phyloP scores from a whole-genome alignment of 306 rosid species.

The Ammopiptanthus mongolicus region DNA sequence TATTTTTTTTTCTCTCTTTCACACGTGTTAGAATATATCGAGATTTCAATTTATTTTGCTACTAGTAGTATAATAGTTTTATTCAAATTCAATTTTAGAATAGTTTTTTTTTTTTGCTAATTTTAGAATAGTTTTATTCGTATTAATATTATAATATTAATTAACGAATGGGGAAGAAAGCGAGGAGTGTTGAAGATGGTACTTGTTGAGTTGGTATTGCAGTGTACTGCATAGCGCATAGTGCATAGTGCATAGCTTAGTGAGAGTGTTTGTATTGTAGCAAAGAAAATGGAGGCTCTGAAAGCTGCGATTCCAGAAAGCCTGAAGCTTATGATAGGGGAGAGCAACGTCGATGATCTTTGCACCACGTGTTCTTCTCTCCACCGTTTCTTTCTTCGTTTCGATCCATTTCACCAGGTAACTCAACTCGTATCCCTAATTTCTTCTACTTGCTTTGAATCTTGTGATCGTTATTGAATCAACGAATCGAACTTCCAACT shows the following conservation, averaged over 20 bases:
- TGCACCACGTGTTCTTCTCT: constrained; percentile 48
- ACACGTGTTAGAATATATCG: too few relatives aligned
- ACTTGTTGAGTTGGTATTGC: too few relatives aligned
- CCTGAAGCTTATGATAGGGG: constrained; percentile 40
- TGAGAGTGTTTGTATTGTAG: neutral
- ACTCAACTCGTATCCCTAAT: neutral
- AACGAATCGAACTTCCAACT: neutral
- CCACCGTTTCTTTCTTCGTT: constrained; percentile 46
- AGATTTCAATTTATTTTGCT: too few relatives aligned
- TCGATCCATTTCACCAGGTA: constrained; percentile 64
- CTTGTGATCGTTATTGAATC: neutral
- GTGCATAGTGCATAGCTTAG: neutral
- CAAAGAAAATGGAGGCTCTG: constrained; percentile 59
- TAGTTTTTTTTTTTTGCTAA: too few relatives aligned
- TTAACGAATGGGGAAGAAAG: too few relatives aligned
- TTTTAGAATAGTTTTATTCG: too few relatives aligned
- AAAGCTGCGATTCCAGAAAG: constrained; percentile 57
- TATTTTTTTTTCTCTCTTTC: too few relatives aligned
- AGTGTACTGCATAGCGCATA: too few relatives aligned
- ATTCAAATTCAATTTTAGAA: too few relatives aligned
- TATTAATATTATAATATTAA: too few relatives aligned
- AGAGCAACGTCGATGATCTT: constrained; percentile 45
- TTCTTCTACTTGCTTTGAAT: neutral
- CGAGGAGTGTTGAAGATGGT: too few relatives aligned
- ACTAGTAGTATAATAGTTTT: too few relatives aligned